These are phyloP conservation scores for Plasmodium knowlesi DNA, from an alignment of 169 alveolate genomes.

Conservation along the genomic window DNA sequence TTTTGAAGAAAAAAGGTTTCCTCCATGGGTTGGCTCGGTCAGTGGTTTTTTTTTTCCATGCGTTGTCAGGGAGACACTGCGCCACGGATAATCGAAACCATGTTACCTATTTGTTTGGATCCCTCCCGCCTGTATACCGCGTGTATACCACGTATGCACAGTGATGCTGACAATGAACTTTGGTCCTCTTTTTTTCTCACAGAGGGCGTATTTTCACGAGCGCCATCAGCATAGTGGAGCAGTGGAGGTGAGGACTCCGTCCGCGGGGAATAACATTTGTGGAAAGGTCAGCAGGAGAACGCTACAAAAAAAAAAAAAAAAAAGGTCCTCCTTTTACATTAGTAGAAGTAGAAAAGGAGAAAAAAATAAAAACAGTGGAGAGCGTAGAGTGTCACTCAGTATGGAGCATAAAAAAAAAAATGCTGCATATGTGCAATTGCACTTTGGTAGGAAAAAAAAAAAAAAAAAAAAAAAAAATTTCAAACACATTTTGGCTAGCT, in stretches of 20 bases:
- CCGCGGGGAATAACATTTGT: not conserved
- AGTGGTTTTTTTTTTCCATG: not conserved
- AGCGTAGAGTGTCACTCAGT: not conserved
- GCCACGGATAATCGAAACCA: not conserved
- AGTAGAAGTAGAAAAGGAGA: not conserved
- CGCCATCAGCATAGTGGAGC: not conserved
- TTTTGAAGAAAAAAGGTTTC: conserved; percentile 36
- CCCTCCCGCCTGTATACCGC: not conserved
- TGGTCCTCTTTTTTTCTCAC: not conserved
- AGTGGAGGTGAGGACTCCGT: not conserved
- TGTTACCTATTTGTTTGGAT: not conserved
- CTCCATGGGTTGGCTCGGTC: conserved; percentile 8
- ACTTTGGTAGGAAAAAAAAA: not conserved
- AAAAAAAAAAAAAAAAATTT: not conserved
- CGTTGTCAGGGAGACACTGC: not conserved
- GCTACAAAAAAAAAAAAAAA: too few relatives aligned
- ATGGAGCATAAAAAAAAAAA: not conserved
- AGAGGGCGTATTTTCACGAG: not conserved
- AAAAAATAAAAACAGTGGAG: not conserved
- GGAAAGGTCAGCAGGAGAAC: not conserved
- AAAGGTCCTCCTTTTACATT: not conserved
- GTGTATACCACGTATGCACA: not conserved
- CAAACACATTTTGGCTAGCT: not conserved
- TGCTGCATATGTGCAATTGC: not conserved
- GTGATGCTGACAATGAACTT: not conserved